Base-by-base conservation (phyloP, 768 basidiomycete genomes). In the Cystobasidium tubakii region DNA sequence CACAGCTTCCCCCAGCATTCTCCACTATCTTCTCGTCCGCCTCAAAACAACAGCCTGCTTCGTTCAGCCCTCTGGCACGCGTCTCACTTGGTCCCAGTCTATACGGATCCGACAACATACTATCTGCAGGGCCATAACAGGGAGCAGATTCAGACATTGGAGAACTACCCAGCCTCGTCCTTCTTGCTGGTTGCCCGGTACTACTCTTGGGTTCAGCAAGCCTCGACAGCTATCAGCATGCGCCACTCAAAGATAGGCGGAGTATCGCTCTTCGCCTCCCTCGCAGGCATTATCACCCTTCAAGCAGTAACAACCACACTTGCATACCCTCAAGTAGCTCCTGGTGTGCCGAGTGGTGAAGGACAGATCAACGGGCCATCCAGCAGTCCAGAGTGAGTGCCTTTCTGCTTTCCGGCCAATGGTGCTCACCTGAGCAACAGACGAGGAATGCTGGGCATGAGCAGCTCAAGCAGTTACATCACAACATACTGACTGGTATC, bases 311-410 rank as follows among this genome's bases (percentile, higher is more conserved):
- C n/a, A 4, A 50, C 46, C 46, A 23, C 23, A 6, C 57, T 15
- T 31, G 57, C 57, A 60, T 60, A 15, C 57, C 57, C 69, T 55
- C 69, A 71, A 39, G 39, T 71, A 4, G 69, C 69, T n/a, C 54
- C 69, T 60, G 69, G 69, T 23, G 55, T 55, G 21, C 60, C 69
- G 27, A 55, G 50, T 17, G 69, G 69, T 55, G 69, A 71, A 71
- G 69, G 69, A 21, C 27, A 53, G 29, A 44, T 71, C 50, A 46
- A 21, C 43, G 63, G 66, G 17, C 66, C 66, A 10, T 2, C 66
- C 23, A 46, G 27, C 27, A 67, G 44, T 54, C 44, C 66, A 67
- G 66, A 54, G 66, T 67, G 42, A 46, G 66, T 53, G 6, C 15
- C n/a, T n/a, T n/a, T n/a, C n/a, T n/a, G n/a, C n/a, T n/a, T n/a